phyloP scores from a whole-genome alignment of 2,329 filamentous ascomycete genomes.

The Pyricularia pennisetigena region DNA sequence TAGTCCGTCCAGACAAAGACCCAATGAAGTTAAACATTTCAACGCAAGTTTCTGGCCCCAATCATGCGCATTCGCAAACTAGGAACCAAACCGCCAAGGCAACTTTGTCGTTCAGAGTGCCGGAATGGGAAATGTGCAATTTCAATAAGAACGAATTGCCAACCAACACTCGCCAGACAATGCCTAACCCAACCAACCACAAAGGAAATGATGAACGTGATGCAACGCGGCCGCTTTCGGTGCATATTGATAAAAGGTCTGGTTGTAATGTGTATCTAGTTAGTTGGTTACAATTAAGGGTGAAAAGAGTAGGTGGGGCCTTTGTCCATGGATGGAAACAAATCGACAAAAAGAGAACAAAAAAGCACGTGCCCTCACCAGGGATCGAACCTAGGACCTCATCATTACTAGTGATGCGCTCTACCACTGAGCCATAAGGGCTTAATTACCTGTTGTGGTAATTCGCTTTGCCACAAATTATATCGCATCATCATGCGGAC shows the following conservation, averaged over 20 bases:
- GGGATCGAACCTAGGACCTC: conserved; percentile 6
- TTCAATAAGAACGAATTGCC: not conserved
- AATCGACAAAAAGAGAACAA: not conserved
- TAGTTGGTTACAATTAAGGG: not conserved
- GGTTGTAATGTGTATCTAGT: not conserved
- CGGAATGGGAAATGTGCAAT: not conserved
- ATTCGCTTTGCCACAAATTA: too few relatives aligned
- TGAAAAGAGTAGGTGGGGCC: not conserved
- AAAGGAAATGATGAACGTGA: not conserved
- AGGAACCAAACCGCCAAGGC: not conserved
- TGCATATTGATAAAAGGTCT: not conserved
- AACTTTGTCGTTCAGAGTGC: not conserved
- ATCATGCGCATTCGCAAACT: not conserved
- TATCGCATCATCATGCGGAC: not conserved
- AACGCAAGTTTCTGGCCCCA: not conserved
- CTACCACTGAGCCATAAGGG: conserved; percentile 6
- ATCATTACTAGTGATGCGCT: conserved; percentile 7
- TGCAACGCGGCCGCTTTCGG: not conserved
- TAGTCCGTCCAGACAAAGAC: not conserved
- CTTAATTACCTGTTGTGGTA: not conserved
- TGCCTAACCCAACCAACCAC: not conserved
- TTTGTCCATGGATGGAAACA: not conserved
- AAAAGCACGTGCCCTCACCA: not conserved
- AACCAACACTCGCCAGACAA: not conserved
- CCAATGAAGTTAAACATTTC: not conserved